Evolutionary conservation across 306 rosid species (phyloP).

Genomic region (Purshia tridentata): DNA sequence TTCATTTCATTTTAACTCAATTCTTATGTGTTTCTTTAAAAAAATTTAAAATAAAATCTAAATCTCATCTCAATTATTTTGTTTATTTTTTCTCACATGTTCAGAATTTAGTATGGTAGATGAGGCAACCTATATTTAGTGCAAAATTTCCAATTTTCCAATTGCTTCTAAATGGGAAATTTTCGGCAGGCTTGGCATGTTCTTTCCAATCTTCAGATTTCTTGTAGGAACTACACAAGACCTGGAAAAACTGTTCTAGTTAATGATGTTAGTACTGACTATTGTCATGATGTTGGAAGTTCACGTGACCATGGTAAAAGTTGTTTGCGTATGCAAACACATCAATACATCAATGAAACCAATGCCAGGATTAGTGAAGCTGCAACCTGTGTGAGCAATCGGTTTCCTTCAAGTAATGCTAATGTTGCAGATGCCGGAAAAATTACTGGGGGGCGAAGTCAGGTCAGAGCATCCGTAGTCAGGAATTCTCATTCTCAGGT

Average conservation of each 20-base stretch:
- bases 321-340: constrained; percentile 20
- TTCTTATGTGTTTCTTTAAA: not conserved
- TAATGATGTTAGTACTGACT: constrained; percentile 27
- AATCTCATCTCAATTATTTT: too few species aligned
- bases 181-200: constrained; percentile 69
- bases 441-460: constrained; percentile 31
- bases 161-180: constrained; percentile 23
- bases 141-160: constrained; percentile 12
- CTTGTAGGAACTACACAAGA: constrained; percentile 51
- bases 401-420: constrained; percentile 27
- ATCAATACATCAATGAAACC: constrained; percentile 22
- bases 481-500: constrained; percentile 37
- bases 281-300: constrained; percentile 34
- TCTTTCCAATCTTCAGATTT: constrained; percentile 65
- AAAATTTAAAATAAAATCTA: too few species aligned
- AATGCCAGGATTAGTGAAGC: constrained; percentile 32
- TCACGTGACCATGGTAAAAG: constrained; percentile 28
- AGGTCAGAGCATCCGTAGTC: constrained; percentile 38
- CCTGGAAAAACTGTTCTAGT: constrained; percentile 59
- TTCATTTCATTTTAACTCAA: constrained; percentile 13
- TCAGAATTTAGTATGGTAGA: not conserved
- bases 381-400: constrained; percentile 15
- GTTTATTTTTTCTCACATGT: too few species aligned
- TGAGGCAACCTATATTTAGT: not conserved
- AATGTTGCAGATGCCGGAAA: constrained; percentile 34